Evolutionary conservation across 208 protist species (phyloP).

Genomic region (Trypanosoma scelopori): DNA sequence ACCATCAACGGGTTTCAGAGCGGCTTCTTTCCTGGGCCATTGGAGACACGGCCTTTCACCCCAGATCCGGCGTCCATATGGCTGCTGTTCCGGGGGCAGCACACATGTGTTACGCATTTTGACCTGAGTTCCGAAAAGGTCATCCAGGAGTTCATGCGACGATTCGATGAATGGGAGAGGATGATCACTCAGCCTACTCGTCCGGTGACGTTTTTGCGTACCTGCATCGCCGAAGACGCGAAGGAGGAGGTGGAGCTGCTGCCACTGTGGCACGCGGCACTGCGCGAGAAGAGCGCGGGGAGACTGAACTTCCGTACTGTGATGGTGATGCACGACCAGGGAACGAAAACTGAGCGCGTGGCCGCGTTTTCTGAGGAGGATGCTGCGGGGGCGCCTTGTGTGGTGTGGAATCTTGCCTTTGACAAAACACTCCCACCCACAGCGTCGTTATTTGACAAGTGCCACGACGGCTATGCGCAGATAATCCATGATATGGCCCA

Average conservation of each 20-base stretch:
- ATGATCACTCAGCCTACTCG: constrained; percentile 28
- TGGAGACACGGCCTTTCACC: constrained; percentile 24
- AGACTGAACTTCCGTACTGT: constrained; percentile 67
- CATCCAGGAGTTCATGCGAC: constrained; percentile 43
- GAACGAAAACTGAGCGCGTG: constrained; percentile 45
- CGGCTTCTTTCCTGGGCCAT: constrained; percentile 35
- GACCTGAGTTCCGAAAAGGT: constrained; percentile 67
- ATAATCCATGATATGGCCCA: constrained; percentile 66
- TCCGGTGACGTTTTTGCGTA: constrained; percentile 76
- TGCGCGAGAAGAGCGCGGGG: constrained; percentile 42
- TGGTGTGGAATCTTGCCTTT: constrained; percentile 38
- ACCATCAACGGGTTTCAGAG: constrained; percentile 43
- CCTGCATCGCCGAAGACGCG: constrained; percentile 63
- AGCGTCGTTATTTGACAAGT: constrained; percentile 64
- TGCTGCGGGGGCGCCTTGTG: constrained; percentile 23
- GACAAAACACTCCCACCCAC: constrained; percentile 14
- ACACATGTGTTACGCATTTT: constrained; percentile 84
- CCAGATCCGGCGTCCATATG: constrained; percentile 71
- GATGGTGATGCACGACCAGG: constrained; percentile 74
- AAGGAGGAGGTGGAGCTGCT: constrained; percentile 62
- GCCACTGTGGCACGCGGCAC: constrained; percentile 47
- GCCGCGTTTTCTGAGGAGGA: constrained; percentile 34
- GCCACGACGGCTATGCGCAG: constrained; percentile 65
- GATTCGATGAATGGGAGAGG: constrained; percentile 58
- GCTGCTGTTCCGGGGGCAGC: constrained; percentile 74